Conservation (phyloP, 805 yeast species). For the Phaffomyces antillensis region DNA sequence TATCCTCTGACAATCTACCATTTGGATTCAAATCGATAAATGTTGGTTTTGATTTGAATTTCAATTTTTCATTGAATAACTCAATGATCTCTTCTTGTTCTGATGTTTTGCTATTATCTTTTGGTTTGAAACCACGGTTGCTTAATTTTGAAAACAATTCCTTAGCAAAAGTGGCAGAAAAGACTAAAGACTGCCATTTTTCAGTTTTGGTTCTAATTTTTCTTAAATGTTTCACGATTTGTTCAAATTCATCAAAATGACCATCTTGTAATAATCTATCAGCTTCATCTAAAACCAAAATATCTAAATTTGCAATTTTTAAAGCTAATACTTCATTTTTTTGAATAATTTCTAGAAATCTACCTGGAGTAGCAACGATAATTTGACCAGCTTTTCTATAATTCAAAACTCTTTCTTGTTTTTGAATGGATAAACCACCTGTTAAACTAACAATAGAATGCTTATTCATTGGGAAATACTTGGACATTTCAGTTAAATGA, state of each 20-base stretch:
- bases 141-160: conserved; percentile 74
- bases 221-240: conserved; percentile 58
- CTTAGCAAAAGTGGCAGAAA: conserved; percentile 87
- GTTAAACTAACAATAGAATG: conserved; percentile 71
- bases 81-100: conserved; percentile 54
- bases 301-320: conserved; percentile 36
- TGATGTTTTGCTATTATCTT: conserved; percentile 24
- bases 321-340: conserved; percentile 39
- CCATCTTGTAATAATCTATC: conserved; percentile 93
- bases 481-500: conserved; percentile 56
- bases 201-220: conserved; percentile 41
- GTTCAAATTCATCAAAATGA: conserved; percentile 88
- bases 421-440: conserved; percentile 92
- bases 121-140: conserved; percentile 27
- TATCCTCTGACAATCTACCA: conserved; percentile 63
- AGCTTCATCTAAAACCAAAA: conserved; percentile 85
- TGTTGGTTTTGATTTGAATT: conserved; percentile 63
- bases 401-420: conserved; percentile 73
- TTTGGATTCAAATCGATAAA: conserved; percentile 84
- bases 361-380: conserved; percentile 92
- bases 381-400: conserved; percentile 63
- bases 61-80: conserved; percentile 60
- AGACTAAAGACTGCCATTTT: conserved; percentile 80
- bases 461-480: conserved; percentile 42
- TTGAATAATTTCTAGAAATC: conserved; percentile 76